phyloP scores from a whole-genome alignment of 441 rosid species.

The Dalechampia spathulata region DNA sequence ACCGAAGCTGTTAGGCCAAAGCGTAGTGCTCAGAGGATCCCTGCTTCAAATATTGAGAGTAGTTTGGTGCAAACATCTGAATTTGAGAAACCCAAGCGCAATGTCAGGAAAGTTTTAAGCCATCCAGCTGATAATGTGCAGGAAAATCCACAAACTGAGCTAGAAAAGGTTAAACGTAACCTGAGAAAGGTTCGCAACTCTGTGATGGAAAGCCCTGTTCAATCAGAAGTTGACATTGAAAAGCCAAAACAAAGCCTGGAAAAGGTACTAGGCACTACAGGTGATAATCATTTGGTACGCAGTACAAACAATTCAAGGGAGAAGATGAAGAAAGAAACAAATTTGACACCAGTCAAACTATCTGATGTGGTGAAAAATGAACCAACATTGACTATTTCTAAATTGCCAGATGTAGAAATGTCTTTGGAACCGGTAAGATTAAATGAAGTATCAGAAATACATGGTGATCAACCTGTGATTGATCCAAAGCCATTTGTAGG shows the following conservation, averaged over 20 bases:
- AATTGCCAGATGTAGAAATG: slow-evolving; percentile 31
- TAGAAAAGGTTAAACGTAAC: slow-evolving; percentile 83
- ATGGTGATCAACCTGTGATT: slow-evolving; percentile 22
- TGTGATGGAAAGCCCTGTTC: slow-evolving; percentile 46
- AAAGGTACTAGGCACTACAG: slow-evolving; percentile 28
- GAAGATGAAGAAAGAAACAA: slow-evolving; percentile 28
- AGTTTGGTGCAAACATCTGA: slow-evolving; percentile 37
- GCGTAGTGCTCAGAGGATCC: slow-evolving; percentile 54
- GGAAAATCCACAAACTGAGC: slow-evolving; percentile 73
- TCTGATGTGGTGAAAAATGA: slow-evolving; percentile 27
- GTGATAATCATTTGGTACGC: slow-evolving; percentile 29
- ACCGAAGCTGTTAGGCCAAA: slow-evolving; percentile 56
- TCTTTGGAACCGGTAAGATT: slow-evolving; percentile 30
- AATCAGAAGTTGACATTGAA: slow-evolving; percentile 48
- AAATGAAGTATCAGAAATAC: slow-evolving; percentile 29
- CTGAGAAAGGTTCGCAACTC: slow-evolving; percentile 86
- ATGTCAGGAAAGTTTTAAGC: slow-evolving; percentile 43
- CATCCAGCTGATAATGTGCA: slow-evolving; percentile 41
- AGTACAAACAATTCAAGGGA: slow-evolving; percentile 26
- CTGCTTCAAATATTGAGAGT: slow-evolving; percentile 46
- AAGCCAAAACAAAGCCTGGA: slow-evolving; percentile 50
- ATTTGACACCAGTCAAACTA: slow-evolving; percentile 5
- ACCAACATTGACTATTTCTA: slow-evolving; percentile 15
- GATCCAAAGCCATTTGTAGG: slow-evolving; percentile 36
- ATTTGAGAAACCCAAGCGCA: slow-evolving; percentile 68